Percentiles rank a stretch among this genome's conserved stretches.
phyloP scores from a whole-genome alignment of 2,329 filamentous ascomycete species.

The Ceratocystis cubensis region DNA sequence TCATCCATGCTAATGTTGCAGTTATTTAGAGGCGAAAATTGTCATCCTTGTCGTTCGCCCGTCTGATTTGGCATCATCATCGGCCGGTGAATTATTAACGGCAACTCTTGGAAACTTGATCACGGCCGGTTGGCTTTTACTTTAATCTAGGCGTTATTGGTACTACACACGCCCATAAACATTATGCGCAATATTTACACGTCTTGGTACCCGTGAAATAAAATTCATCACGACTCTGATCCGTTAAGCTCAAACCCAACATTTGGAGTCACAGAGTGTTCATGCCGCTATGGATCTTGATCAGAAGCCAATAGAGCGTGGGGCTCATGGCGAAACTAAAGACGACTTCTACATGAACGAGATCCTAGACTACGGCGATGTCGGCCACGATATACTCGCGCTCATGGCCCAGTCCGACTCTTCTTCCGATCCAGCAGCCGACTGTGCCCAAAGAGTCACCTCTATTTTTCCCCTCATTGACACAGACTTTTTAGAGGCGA shows the following conservation, averaged over 20 bases:
- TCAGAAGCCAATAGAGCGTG: not conserved
- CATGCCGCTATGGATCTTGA: not conserved
- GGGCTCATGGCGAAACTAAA: not conserved
- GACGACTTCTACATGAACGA: not conserved
- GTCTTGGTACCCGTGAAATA: no score
- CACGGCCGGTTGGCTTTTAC: no score
- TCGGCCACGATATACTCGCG: no score
- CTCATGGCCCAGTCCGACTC: not conserved
- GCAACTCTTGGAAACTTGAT: no score
- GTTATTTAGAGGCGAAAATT: not conserved
- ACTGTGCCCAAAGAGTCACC: not conserved
- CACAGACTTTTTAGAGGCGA: not conserved
- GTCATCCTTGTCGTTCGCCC: not conserved
- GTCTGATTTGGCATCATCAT: not conserved
- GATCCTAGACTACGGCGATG: not conserved
- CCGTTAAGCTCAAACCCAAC: not conserved
- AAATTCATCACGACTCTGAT: not conserved
- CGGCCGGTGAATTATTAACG: no score
- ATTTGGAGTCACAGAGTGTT: not conserved
- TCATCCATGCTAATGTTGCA: not conserved
- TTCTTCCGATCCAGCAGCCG: not conserved
- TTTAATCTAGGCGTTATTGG: no score
- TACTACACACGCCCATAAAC: no score
- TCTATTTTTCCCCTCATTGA: not conserved
- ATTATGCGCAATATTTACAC: no score